Percentiles rank a stretch among this genome's conserved stretches.
These are phyloP conservation scores for Microsporum audouinii DNA, from an alignment of 2,329 filamentous ascomycete species.

Conservation along the genomic window DNA sequence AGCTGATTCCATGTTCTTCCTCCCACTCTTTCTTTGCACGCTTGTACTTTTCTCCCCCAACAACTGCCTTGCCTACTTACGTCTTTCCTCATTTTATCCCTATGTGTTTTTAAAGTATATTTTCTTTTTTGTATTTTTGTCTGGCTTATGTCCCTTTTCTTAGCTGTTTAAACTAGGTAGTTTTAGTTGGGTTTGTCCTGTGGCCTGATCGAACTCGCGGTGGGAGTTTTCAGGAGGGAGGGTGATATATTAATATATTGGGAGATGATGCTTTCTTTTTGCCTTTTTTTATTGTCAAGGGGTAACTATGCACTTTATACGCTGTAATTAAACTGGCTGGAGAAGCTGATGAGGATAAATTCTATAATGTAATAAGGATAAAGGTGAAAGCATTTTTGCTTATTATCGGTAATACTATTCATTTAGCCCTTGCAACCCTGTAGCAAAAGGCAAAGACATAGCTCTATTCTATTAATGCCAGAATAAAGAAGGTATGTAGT, in stretches of 20 bases:
- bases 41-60: neutral
- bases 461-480: neutral
- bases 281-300: neutral
- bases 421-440: neutral
- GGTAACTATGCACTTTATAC: neutral
- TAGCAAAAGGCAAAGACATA: neutral
- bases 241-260: constrained; percentile 2
- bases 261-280: neutral
- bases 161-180: neutral
- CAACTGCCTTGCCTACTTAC: neutral
- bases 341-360: neutral
- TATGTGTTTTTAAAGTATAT: neutral
- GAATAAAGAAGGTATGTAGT: neutral
- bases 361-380: neutral
- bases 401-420: neutral
- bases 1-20: neutral
- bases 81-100: constrained; percentile 4
- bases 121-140: neutral
- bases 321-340: neutral
- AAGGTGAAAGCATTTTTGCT: neutral
- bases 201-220: neutral
- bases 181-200: neutral
- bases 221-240: neutral
- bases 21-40: neutral
- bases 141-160: neutral